Percentiles rank a stretch among this genome's conserved stretches.
These are phyloP conservation scores for Teratosphaeria viscida DNA, from an alignment of 2,329 filamentous ascomycete genomes.

Conservation along the genomic window DNA sequence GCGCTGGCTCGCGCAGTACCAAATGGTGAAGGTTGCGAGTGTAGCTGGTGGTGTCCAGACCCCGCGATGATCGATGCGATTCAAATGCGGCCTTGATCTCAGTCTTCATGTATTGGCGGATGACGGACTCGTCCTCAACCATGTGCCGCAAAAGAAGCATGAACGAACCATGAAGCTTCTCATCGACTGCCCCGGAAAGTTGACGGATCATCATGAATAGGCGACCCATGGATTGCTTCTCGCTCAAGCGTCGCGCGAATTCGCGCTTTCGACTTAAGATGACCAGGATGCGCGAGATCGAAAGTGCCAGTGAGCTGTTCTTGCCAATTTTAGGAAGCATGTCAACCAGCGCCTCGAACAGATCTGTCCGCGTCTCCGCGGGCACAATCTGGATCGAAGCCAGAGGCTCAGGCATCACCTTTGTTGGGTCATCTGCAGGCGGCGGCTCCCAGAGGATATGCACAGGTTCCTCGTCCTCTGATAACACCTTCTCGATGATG, in stretches of 20 bases:
- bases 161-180: conserved; percentile 63
- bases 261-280: conserved; percentile 73
- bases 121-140: conserved; percentile 82
- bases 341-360: conserved; percentile 71
- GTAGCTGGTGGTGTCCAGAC: conserved; percentile 60
- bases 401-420: conserved; percentile 44
- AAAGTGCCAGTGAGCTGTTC: conserved; percentile 73
- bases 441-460: conserved; percentile 56
- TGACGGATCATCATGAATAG: conserved; percentile 95
- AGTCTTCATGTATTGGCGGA: conserved; percentile 82
- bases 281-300: conserved; percentile 71
- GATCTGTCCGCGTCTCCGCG: conserved; percentile 53
- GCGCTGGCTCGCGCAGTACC: conserved; percentile 66
- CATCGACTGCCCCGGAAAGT: conserved; percentile 66
- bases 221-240: conserved; percentile 80
- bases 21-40: conserved; percentile 68
- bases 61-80: conserved; percentile 28
- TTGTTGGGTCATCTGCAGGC: conserved; percentile 31
- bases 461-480: conserved; percentile 72
- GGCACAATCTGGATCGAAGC: conserved; percentile 47
- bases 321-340: conserved; percentile 80
- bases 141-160: conserved; percentile 86
- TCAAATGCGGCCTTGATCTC: conserved; percentile 78
- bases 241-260: conserved; percentile 65
- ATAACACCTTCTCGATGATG: conserved; percentile 81